Base-by-base conservation (phyloP, 2,329 filamentous ascomycete genomes). In the Aspergillus fischeri region DNA sequence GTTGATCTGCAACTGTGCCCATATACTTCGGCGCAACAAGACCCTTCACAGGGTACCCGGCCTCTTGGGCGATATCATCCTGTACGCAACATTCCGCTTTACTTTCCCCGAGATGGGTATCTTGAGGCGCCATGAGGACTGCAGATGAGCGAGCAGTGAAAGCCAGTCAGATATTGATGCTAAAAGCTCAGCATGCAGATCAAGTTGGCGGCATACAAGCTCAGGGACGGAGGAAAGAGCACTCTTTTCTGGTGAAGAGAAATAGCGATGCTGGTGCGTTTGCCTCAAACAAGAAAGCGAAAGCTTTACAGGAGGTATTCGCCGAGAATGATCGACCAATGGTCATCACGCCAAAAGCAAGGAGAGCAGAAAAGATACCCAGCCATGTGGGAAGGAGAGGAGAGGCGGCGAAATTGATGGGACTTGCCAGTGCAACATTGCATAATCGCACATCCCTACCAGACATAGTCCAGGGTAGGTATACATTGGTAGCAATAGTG, bases 1-100 rank as follows among this genome's bases (percentile, higher is more conserved):
- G 63, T 53, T 70, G 65, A 57, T 76, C 74, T n/a, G 68, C 63
- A 9, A 65, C 27, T 1, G 73, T 76, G 9, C 74, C 74, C 68
- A 71, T 68, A 58, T 74, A 75, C 56, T 70, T 69, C 6, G 67
- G 65, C 29, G 70, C 65, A 20, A 76, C 70, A 59, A 65, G 64
- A 41, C 67, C 65, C 55, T 67, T 70, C 7, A 60, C 55, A 6
- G 58, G 52, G 58, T 55, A 63, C 44, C 65, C 64, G 32, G 58
- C 63, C 49, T 63, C 58, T n/a, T 59, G 59, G 32, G 60, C 52
- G 27, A 51, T 42, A 38, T 54, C 41, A 35, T 50, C 28, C 28
- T 38, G 35, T 5, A 49, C 32, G 14, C 45, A 52, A 5, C 24
- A 48, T 28, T 49, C 48, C 11, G 50, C 24, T 41, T 52, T 51